Evolutionary conservation across 495 filamentous ascomycete genomes (phyloP).

Genomic region (Penicillium antarcticum): DNA sequence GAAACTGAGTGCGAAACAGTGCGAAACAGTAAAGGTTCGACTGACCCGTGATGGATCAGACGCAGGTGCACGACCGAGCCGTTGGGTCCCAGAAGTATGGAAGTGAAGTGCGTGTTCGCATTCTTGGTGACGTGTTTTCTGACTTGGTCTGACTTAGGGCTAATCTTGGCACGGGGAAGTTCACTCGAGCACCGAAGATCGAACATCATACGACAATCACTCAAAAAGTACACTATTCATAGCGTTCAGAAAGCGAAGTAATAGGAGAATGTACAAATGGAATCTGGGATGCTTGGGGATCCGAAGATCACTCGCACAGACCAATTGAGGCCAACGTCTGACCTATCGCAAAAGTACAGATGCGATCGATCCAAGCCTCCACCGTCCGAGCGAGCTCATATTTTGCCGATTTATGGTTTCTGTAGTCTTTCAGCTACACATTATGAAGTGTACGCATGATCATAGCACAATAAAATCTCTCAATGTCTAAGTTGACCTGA

Average conservation of each 20-base stretch:
- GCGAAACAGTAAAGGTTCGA: slow-evolving; percentile 9
- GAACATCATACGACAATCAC: too few relatives aligned
- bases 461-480: not conserved
- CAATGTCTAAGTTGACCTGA: not conserved
- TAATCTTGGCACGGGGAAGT: too few relatives aligned
- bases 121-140: too few relatives aligned
- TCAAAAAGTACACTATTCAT: not conserved
- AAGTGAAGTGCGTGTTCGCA: not conserved
- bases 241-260: not conserved
- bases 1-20: not conserved
- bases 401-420: not conserved
- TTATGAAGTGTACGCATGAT: too few relatives aligned
- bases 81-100: not conserved
- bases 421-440: not conserved
- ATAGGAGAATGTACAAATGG: not conserved
- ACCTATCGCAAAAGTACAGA: slow-evolving; percentile 12
- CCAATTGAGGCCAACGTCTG: slow-evolving; percentile 3
- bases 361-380: slow-evolving; percentile 11
- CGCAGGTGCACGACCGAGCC: slow-evolving; percentile 12
- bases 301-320: slow-evolving; percentile 5
- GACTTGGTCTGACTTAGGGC: too few relatives aligned
- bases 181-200: too few relatives aligned
- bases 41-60: slow-evolving; percentile 41
- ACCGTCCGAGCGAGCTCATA: slow-evolving; percentile 12
- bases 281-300: slow-evolving; percentile 1